Evolutionary conservation across 2,329 filamentous ascomycete genomes (phyloP), one percentile per base, ranked within the genome.

Genomic region (Colletotrichum camelliae): DNA sequence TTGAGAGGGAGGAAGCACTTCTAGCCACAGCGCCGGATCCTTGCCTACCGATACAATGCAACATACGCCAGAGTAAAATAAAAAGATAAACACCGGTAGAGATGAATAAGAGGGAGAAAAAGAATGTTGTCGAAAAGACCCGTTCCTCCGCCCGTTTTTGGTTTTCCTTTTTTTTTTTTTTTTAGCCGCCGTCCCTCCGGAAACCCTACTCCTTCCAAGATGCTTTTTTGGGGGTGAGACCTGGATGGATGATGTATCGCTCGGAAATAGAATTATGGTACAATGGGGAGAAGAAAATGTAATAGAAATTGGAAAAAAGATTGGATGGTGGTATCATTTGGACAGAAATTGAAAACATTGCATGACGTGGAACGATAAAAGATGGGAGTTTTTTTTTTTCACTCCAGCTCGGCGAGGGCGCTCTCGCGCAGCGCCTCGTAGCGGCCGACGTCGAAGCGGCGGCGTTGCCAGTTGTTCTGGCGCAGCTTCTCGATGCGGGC

Each of bases 401-500:
- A 84, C 16, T 80, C 77, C 57, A 92, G 82, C 79, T 92, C 91
- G 3, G 87, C 86, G 71, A 92, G 82, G 52, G 87, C 90, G 67
- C 83, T 85, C 78, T 89, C 88, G 16, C 89, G 84, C 10, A 92
- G 83, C 24, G 86, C 85, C 80, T 90, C 88, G 79, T 92, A 92
- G 48, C 88, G 85, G 60, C 83, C 81, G 7, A 84, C 83, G 76
- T 92, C 88, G 77, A 92, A 92, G 27, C 90, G 87, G 78, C 87
- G 87, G 33, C 91, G 84, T 79, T 86, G 87, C 90, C 91, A 92
- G 4, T 90, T 90, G 66, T 79, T 85, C n/a, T 86, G 86, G 24
- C 89, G 87, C 13, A 92, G 82, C 12, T 88, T 85, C 82, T 90
- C 89, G 77, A 92, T 91, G 29, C 90, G 86, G 8, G 88, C 85